Percentiles rank a stretch among this genome's conserved stretches.
These are phyloP conservation scores for Coemansia sp. DNA, from an alignment of 192 early-diverging fungal genomes.

Conservation along the genomic window DNA sequence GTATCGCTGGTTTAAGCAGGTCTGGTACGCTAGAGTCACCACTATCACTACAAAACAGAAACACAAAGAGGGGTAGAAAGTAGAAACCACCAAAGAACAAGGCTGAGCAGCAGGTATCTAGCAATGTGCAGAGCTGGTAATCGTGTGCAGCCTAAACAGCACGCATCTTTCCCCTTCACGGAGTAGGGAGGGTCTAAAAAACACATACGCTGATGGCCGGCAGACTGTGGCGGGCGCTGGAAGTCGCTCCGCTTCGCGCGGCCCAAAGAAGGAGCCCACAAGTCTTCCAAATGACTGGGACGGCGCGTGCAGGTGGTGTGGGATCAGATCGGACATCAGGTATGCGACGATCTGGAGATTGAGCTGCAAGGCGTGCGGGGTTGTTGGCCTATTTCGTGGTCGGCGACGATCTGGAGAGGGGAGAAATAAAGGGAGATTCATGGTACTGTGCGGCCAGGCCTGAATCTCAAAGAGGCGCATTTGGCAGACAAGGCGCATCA, in stretches of 20 bases:
- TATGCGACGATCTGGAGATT: not conserved
- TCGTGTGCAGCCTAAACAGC: not conserved
- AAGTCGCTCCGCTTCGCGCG: conserved; percentile 11
- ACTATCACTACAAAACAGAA: conserved; percentile 5
- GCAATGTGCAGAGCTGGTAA: not conserved
- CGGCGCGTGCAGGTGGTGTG: conserved; percentile 6
- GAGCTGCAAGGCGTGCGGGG: not conserved
- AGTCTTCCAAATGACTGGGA: conserved; percentile 28
- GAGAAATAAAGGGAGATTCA: not conserved
- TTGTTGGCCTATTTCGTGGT: not conserved
- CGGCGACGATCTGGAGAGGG: not conserved
- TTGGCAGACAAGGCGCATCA: conserved; percentile 3
- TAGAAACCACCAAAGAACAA: not conserved
- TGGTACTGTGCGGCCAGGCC: not conserved
- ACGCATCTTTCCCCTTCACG: too few species aligned
- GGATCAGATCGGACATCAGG: conserved; percentile 12
- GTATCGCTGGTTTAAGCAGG: conserved; percentile 34
- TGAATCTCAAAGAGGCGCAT: not conserved
- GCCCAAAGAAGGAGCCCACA: conserved; percentile 28
- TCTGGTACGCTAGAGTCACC: conserved; percentile 30
- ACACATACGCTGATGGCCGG: conserved; percentile 14
- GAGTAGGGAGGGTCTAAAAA: not conserved
- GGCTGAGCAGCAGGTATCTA: not conserved
- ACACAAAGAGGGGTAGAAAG: not conserved
- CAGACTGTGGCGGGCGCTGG: conserved; percentile 4